These are phyloP conservation scores for Cercospora berteroae DNA, from an alignment of 2,329 filamentous ascomycete species.

Conservation along the genomic window DNA sequence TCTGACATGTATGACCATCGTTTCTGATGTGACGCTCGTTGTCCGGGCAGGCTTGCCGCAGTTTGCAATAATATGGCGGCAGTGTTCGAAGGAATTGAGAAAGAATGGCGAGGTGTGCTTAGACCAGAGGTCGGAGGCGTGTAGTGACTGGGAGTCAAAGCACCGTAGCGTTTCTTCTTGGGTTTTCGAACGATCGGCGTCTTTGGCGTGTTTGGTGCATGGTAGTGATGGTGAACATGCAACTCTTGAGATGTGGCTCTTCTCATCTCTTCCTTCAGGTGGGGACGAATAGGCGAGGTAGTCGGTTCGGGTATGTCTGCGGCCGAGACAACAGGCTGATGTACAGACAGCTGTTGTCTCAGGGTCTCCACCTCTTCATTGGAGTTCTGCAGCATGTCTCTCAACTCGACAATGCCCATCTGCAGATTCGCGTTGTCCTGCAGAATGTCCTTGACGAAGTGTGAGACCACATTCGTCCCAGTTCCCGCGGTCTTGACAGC, in stretches of 20 bases:
- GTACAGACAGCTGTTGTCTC: constrained; percentile 74
- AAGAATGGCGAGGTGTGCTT: constrained; percentile 40
- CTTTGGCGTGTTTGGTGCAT: constrained; percentile 54
- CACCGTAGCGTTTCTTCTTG: constrained; percentile 67
- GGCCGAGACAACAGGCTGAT: constrained; percentile 64
- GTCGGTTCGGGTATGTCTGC: constrained; percentile 25
- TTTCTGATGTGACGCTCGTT: constrained; percentile 44
- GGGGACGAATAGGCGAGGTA: constrained; percentile 28
- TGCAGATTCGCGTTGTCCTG: constrained; percentile 95
- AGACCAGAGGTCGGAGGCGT: constrained; percentile 42
- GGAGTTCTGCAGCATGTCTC: constrained; percentile 85
- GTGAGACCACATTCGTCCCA: constrained; percentile 74
- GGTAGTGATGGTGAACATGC: constrained; percentile 94
- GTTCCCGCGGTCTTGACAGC: constrained; percentile 64
- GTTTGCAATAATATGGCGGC: constrained; percentile 63
- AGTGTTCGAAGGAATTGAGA: constrained; percentile 50
- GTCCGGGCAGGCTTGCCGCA: constrained; percentile 56
- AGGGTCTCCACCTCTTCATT: constrained; percentile 91
- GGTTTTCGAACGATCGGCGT: constrained; percentile 46
- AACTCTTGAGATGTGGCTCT: constrained; percentile 71
- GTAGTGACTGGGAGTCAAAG: constrained; percentile 56
- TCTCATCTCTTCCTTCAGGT: constrained; percentile 65
- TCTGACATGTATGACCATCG: constrained; percentile 67
- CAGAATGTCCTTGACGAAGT: constrained; percentile 92
- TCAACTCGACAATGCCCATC: constrained; percentile 82